Base-by-base conservation (phyloP, 1,284 basidiomycete species). In the Tilletia indica region DNA sequence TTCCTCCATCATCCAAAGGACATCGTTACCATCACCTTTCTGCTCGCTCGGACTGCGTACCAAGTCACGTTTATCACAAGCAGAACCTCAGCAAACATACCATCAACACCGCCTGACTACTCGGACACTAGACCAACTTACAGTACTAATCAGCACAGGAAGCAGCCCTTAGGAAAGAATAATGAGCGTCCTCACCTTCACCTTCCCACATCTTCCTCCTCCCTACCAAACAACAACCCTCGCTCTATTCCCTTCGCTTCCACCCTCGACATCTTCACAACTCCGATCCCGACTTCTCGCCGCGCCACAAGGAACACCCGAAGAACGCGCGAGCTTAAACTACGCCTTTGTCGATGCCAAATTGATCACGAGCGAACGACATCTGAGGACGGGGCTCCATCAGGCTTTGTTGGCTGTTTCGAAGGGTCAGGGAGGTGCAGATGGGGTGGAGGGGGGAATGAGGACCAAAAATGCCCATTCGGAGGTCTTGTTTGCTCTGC, bases 321-420 rank as follows among this genome's bases (percentile, higher is more conserved):
- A 34, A 1, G 77, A 78, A 42, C 47, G 75, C 0, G 63, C 69
- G 0, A 70, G 56, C 48, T 70, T 76, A n/a, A 74, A 78, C 56
- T 78, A 75, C 68, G 77, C 77, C 3, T 78, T 78, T 51, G 58
- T 78, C 61, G 77, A 78, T 31, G 74, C 77, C 25, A 75, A 73
- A 34, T 71, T 66, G 68, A 54, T 76, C n/a, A 73, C 73, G 34
- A 72, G 69, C 25, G 74, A 73, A 51, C 72, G 72, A 51, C 77
- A 78, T 42, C 21, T 78, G 14, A 19, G 76, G 47, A 72, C 63
- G 8, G 77, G 75, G 1, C 56, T 76, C 6, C 70, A 68, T 2
- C 77, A 78, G 61, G 77, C 77, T 4, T 72, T 72, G 4, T 21
- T 78, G 8, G 73, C 74, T 3, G 73, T 72, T 42, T 72, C 75